These are phyloP conservation scores for Gillenia trifoliata DNA, from an alignment of 306 rosid genomes.

Conservation along the genomic window DNA sequence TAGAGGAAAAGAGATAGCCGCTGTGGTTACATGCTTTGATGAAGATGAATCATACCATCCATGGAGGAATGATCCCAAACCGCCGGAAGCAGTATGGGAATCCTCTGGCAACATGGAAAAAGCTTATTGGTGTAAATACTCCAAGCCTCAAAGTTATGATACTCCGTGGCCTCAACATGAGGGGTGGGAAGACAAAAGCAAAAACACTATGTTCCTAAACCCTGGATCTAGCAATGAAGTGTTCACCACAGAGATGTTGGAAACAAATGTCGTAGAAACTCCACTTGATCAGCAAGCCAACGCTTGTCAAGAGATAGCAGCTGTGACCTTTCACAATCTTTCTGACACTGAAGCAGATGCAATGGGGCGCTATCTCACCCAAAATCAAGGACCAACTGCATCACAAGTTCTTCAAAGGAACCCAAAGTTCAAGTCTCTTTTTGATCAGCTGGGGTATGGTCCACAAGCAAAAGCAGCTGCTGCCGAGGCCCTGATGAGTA, in stretches of 20 bases:
- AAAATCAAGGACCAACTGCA: background rate
- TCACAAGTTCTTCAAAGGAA: background rate
- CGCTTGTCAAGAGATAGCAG: too few species aligned
- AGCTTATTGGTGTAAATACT: background rate
- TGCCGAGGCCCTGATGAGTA: too few species aligned
- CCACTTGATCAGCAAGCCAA: too few species aligned
- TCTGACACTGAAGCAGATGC: accelerated
- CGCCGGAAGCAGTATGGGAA: background rate
- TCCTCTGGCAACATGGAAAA: background rate
- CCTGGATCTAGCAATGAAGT: too few species aligned
- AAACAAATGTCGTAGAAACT: too few species aligned
- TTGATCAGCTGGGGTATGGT: background rate
- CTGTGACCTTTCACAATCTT: background rate
- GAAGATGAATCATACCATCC: background rate
- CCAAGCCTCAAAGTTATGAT: background rate
- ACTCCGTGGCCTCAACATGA: background rate
- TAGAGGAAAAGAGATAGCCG: background rate
- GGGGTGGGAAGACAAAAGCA: background rate
- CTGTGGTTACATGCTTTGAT: background rate
- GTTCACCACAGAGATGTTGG: too few species aligned
- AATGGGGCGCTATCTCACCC: too few species aligned
- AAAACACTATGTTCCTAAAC: too few species aligned
- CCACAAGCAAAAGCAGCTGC: background rate
- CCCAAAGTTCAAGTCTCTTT: background rate
- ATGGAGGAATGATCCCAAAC: background rate